Evolutionary conservation across 805 yeast species (phyloP).

Genomic region (Lachancea nothofagi): DNA sequence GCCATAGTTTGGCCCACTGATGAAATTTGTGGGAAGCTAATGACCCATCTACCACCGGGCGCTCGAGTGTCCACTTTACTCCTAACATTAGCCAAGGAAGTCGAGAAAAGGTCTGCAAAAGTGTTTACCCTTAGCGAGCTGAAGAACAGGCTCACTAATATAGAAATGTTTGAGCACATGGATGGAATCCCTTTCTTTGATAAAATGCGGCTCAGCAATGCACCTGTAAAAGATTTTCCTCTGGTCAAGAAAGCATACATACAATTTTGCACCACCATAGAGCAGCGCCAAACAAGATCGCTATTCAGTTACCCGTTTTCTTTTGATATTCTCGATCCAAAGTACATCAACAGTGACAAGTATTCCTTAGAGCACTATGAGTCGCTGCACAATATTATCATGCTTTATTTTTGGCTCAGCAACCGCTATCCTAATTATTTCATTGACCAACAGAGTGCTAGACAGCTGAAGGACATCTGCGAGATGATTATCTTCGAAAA

Average conservation of each 20-base stretch:
- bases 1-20: conserved; percentile 83
- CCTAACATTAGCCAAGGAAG: conserved; percentile 37
- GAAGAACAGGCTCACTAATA: conserved; percentile 34
- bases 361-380: conserved; percentile 40
- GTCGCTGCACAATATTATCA: conserved; percentile 58
- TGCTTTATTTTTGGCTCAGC: conserved; percentile 76
- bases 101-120: conserved; percentile 19
- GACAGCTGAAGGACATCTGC: conserved; percentile 59
- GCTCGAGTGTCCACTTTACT: conserved; percentile 45
- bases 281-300: conserved; percentile 47
- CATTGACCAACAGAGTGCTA: conserved; percentile 69
- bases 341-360: conserved; percentile 23
- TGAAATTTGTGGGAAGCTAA: conserved; percentile 58
- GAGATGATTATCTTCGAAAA: conserved; percentile 46
- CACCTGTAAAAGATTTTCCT: conserved; percentile 48
- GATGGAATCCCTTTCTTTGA: conserved; percentile 48
- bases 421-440: conserved; percentile 82
- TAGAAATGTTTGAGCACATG: conserved; percentile 41
- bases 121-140: conserved; percentile 27
- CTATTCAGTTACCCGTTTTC: conserved; percentile 46
- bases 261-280: conserved; percentile 49
- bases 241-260: conserved; percentile 41
- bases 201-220: conserved; percentile 50
- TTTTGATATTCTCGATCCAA: conserved; percentile 25
- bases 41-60: conserved; percentile 52